A percentile compares a stretch with the other conserved stretches of the same genome.
These are phyloP conservation scores for Rutidosis leptorrhynchoides DNA, from an alignment of 129 eudicot genomes.

Conservation along the genomic window DNA sequence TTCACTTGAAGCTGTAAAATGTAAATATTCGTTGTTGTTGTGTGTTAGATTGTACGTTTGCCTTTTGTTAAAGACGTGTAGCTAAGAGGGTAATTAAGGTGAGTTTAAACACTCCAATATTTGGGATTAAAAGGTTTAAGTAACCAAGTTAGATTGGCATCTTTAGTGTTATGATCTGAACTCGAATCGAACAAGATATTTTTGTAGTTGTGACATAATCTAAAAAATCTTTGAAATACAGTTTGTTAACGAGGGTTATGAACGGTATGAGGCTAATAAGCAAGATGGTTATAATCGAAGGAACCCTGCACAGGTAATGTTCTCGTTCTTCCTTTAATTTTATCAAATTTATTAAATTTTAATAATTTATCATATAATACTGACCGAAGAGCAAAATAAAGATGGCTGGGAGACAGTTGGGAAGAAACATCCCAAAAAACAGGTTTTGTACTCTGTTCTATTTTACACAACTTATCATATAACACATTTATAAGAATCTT, in stretches of 20 bases:
- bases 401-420: conserved; percentile 95
- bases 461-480: neutral
- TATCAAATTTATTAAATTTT: neutral
- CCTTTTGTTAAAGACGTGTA: no score
- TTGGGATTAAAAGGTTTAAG: no score
- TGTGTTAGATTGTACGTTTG: no score
- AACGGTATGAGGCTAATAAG: conserved; percentile 37
- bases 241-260: conserved; percentile 38
- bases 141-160: neutral
- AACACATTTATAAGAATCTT: neutral
- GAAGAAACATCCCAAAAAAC: conserved; percentile 59
- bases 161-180: neutral
- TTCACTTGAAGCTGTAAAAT: no score
- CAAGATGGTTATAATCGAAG: conserved; percentile 37
- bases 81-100: no score
- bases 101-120: no score
- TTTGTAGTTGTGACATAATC: conserved; percentile 1
- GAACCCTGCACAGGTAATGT: conserved; percentile 30
- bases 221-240: conserved; percentile 20
- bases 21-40: no score
- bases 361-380: conserved; percentile 7
- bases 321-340: neutral
- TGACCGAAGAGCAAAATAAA: conserved; percentile 41
- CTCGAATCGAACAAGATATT: neutral
- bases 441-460: conserved; percentile 38